These are phyloP conservation scores for Extremus antarcticus DNA, from an alignment of 495 filamentous ascomycete species.

Conservation along the genomic window DNA sequence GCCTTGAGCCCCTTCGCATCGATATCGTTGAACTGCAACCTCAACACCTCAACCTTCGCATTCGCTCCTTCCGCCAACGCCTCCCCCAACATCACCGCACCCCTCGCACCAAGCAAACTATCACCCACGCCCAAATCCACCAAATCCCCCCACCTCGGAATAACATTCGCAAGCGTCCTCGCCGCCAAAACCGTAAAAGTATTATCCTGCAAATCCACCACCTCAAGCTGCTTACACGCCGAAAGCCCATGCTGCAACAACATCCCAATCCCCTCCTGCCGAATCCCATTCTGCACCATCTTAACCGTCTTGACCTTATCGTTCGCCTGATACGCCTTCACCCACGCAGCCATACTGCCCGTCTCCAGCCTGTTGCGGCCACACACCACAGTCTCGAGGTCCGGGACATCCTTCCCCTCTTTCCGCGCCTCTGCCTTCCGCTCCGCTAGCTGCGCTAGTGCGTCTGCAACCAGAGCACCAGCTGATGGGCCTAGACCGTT, in stretches of 20 bases:
- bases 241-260: constrained; percentile 67
- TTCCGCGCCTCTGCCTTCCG: constrained; percentile 70
- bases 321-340: constrained; percentile 70
- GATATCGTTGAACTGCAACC: constrained; percentile 93
- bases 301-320: constrained; percentile 69
- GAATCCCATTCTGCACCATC: constrained; percentile 98
- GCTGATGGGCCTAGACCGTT: constrained; percentile 93
- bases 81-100: constrained; percentile 59
- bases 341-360: constrained; percentile 92
- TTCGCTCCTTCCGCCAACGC: constrained; percentile 68
- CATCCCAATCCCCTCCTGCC: constrained; percentile 77
- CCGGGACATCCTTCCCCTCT: constrained; percentile 45
- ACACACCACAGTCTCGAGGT: constrained; percentile 88
- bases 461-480: constrained; percentile 73
- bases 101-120: constrained; percentile 70
- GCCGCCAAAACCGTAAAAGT: constrained; percentile 82
- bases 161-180: constrained; percentile 61
- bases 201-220: constrained; percentile 92
- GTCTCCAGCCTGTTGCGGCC: constrained; percentile 92
- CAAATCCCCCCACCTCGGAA: constrained; percentile 62
- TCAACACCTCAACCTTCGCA: constrained; percentile 61
- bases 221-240: constrained; percentile 50
- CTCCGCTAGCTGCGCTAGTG: constrained; percentile 60
- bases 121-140: constrained; percentile 82
- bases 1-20: constrained; percentile 58